A percentile compares a stretch with the other conserved stretches of the same genome.
phyloP scores from a whole-genome alignment of 352 stramenopile genomes.

The Phytopythium cucurbitacearum region DNA sequence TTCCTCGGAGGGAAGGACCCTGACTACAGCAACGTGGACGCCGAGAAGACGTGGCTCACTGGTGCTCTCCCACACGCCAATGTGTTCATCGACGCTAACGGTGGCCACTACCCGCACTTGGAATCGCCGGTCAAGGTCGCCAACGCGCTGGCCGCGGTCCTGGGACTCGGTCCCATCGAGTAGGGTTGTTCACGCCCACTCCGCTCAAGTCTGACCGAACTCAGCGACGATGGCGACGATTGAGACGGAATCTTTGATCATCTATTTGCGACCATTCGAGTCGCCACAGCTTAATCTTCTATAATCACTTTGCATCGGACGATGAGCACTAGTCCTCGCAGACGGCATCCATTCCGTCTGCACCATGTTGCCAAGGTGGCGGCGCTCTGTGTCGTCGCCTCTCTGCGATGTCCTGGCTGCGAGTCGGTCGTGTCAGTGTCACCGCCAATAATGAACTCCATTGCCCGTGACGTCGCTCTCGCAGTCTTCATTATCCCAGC shows the following conservation, averaged over 20 bases:
- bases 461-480: slow-evolving; percentile 15
- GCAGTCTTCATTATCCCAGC: background rate
- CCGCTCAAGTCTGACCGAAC: too few species aligned
- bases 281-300: too few species aligned
- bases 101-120: slow-evolving; percentile 33
- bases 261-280: too few species aligned
- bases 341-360: too few species aligned
- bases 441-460: slow-evolving; percentile 31
- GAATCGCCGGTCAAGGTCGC: slow-evolving; percentile 20
- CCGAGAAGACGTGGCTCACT: slow-evolving; percentile 27
- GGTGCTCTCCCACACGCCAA: slow-evolving; percentile 13
- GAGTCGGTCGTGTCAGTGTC: background rate
- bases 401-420: too few species aligned
- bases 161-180: slow-evolving; percentile 1
- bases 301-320: too few species aligned
- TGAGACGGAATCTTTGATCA: too few species aligned
- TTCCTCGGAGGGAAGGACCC: slow-evolving; percentile 34
- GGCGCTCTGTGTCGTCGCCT: too few species aligned
- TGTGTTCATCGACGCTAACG: slow-evolving; percentile 14
- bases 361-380: too few species aligned
- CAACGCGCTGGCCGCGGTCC: slow-evolving; percentile 8
- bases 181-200: background rate
- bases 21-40: slow-evolving; percentile 26
- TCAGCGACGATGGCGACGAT: too few species aligned
- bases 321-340: too few species aligned